Base-by-base conservation (phyloP, 2,329 filamentous ascomycete genomes). In the Emmonsiellopsis sp. region DNA sequence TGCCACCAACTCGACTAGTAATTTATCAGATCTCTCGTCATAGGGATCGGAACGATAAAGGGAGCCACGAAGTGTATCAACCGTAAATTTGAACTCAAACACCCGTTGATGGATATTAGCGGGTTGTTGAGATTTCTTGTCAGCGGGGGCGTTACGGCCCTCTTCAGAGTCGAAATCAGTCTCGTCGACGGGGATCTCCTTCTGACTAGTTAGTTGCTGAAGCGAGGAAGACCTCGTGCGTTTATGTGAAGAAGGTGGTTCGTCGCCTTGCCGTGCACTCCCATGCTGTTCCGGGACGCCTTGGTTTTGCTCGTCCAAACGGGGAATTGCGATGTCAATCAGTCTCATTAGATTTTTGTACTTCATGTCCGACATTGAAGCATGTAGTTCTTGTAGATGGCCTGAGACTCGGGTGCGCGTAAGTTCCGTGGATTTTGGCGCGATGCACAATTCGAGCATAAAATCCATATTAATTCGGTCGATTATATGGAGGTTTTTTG, bases 401-500 rank as follows among this genome's bases (percentile, higher is more conserved):
- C 93, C 93, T 1, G 90, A 94, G 36, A 99, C 83, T 56, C 88
- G 86, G 60, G 96, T 85, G 63, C 93, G 93, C 11, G 93, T 94
- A 48, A 99, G 75, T 58, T 96, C 94, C 0, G 92, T 87, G 0
- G 89, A 89, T 66, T 96, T 96, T 0, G 93, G 93, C n/a, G 98
- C 76, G 60, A 99, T 99, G 6, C 91, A 98, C 17, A 87, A 86
- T 67, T 96, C 91, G n/a, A 99, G 83, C 9, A 90, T 84, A 67
- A 99, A 97, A 67, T 97, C 88, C 61, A 99, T 87, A 61, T 95
- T 98, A 74, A 98, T 98, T 59, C 88, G 85, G 68, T 99, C 92
- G 37, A 99, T 88, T 52, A 99, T 84, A 66, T 97, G 92, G 59
- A 94, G 79, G 57, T 85, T 84, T 53, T 85, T 85, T 1, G 79